Conservation (phyloP, 2,329 filamentous ascomycete genomes). For the Blumeriella jaapii region DNA sequence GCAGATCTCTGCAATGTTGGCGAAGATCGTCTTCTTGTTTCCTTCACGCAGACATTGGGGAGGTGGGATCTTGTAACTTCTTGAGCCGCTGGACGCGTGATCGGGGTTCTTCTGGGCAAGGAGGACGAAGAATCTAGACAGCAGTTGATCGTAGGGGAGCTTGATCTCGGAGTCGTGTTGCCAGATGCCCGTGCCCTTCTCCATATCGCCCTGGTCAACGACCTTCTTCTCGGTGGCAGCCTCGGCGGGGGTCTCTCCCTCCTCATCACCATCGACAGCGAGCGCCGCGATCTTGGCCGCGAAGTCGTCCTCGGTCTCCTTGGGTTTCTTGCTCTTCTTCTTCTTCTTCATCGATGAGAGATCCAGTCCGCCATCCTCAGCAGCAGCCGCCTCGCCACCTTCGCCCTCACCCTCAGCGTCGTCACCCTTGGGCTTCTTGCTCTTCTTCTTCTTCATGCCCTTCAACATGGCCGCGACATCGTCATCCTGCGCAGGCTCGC, state of each 20-base stretch:
- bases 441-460: constrained; percentile 75
- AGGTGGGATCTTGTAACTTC: constrained; percentile 98
- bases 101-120: constrained; percentile 95
- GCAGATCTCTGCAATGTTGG: constrained; percentile 97
- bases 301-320: constrained; percentile 27
- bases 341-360: constrained; percentile 28
- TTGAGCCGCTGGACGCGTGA: constrained; percentile 74
- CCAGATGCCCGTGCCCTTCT: constrained; percentile 29
- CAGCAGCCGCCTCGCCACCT: constrained; percentile 41
- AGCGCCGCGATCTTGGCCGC: constrained; percentile 26
- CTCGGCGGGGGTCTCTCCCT: constrained; percentile 15
- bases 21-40: constrained; percentile 99
- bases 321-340: constrained; percentile 29
- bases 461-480: constrained; percentile 58
- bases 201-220: constrained; percentile 27
- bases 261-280: constrained; percentile 24
- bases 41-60: constrained; percentile 98
- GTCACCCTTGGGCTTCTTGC: constrained; percentile 61
- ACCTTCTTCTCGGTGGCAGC: constrained; percentile 16
- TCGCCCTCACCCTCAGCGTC: constrained; percentile 51
- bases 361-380: constrained; percentile 38
- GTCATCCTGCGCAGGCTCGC: constrained; percentile 30
- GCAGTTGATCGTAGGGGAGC: constrained; percentile 76
- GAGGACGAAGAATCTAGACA: constrained; percentile 87
- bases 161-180: constrained; percentile 29